Base-by-base conservation (phyloP, 2,329 filamentous ascomycete genomes). In the Thielaviopsis cerberus region DNA sequence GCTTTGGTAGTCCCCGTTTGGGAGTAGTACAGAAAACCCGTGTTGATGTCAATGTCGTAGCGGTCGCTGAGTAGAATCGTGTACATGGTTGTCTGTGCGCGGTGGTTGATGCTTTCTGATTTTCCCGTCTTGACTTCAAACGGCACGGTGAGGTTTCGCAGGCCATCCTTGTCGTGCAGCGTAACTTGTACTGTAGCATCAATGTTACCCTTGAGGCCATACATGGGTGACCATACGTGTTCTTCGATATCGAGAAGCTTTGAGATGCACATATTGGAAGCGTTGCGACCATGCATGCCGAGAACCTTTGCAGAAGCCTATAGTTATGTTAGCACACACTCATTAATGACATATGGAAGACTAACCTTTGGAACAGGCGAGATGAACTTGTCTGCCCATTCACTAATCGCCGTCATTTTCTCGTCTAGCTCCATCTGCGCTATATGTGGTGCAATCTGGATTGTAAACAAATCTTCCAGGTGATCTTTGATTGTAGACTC, bases 161-260 rank as follows among this genome's bases (percentile, higher is more conserved):
- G 70, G 27, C 79, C 75, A n/a, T 77, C 73, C 25, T 81, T 79
- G 59, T 94, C 85, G 58, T 80, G 74, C 74, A 96, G 86, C 0
- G 79, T 81, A 17, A 92, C 85, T 71, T 98, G 88, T 0, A 98
- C 86, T 0, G 92, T 97, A 26, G 92, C 92, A 71, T 98, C 92
- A 61, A 98, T 92, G 64, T 97, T 98, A 27, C 92, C 92, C 69
- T 98, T 98, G 17, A 98, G 75, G 0, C 92, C 92, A 67, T 94
- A 98, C 81, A 89, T 91, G 0, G 92, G 92, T 6, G 91, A 97
- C 92, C 92, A 98, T 26, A 98, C 83, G 67, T 97, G 92, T 69
- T 98, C 92, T 68, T 98, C 92, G 10, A 98, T 87, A 67, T 97
- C 92, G 15, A 98, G 82, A 26, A 98, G 75, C 67, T 97, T 98